Conservation (phyloP, 345 rosid species). For the Lumnitzera racemosa region DNA sequence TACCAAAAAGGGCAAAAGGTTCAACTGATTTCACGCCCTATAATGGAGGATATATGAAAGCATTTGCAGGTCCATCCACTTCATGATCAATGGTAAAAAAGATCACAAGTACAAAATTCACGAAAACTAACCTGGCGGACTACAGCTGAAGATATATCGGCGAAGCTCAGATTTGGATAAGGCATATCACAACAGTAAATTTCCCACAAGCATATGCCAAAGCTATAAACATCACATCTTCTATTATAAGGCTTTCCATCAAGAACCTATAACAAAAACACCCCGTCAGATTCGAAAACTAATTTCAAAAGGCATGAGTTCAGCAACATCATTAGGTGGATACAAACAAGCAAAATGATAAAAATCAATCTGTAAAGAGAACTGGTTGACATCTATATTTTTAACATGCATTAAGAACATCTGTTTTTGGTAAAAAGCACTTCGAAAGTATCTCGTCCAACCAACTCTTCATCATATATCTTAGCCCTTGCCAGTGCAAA, state of each 20-base stretch:
- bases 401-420: no score
- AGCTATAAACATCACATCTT: slow-evolving; percentile 47
- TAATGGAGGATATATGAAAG: no score
- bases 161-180: slow-evolving; percentile 35
- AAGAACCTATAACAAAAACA: slow-evolving; percentile 26
- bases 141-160: slow-evolving; percentile 41
- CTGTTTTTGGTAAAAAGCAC: no score
- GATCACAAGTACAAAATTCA: neutral
- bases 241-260: slow-evolving; percentile 43
- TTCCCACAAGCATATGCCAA: slow-evolving; percentile 51
- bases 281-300: no score
- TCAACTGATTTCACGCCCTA: no score
- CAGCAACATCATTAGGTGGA: no score
- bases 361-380: neutral
- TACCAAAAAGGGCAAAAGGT: no score
- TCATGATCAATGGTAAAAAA: neutral
- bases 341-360: neutral
- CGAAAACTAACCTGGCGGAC: slow-evolving; percentile 29
- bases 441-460: no score
- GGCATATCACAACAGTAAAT: slow-evolving; percentile 53
- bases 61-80: neutral
- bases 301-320: no score
- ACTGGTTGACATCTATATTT: no score
- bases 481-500: neutral
- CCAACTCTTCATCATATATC: neutral